phyloP scores from a whole-genome alignment of 202 grass and related monocot species.

The Saccharum hybrid region DNA sequence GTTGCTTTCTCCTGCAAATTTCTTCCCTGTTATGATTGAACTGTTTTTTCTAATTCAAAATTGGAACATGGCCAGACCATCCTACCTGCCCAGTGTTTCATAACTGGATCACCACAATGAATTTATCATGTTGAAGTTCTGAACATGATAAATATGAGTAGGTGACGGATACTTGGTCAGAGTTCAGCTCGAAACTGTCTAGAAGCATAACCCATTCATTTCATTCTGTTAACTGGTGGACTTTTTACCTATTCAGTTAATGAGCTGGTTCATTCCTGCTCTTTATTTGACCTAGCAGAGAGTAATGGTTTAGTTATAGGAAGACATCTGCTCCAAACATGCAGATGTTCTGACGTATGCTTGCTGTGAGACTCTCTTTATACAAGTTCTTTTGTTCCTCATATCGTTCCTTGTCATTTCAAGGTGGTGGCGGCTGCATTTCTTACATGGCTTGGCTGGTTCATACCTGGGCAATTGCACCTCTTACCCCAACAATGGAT shows the following conservation, averaged over 20 bases:
- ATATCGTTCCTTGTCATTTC: slow-evolving; percentile 39
- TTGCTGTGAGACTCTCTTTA: background rate
- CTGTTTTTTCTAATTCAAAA: background rate
- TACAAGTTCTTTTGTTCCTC: background rate
- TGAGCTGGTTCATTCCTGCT: background rate
- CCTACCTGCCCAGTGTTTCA: background rate
- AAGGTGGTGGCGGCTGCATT: slow-evolving; percentile 83
- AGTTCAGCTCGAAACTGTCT: slow-evolving; percentile 31
- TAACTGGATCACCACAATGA: slow-evolving; percentile 7
- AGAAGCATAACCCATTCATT: background rate
- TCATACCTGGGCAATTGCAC: slow-evolving; percentile 69
- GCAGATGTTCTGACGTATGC: slow-evolving; percentile 28
- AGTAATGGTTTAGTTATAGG: slow-evolving; percentile 8
- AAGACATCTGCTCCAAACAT: slow-evolving; percentile 8
- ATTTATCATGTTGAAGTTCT: slow-evolving; percentile 26
- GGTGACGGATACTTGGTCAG: background rate
- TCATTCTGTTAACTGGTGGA: slow-evolving; percentile 4
- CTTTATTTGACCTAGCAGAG: slow-evolving; percentile 13
- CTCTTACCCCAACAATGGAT: slow-evolving; percentile 80
- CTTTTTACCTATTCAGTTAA: slow-evolving; percentile 19
- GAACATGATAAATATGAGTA: slow-evolving; percentile 11
- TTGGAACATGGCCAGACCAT: slow-evolving; percentile 26
- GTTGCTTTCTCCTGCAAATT: slow-evolving; percentile 30
- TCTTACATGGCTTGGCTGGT: slow-evolving; percentile 94
- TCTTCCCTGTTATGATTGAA: background rate